phyloP scores from a whole-genome alignment of 2,329 filamentous ascomycete genomes.

The Cercospora brassicicola region DNA sequence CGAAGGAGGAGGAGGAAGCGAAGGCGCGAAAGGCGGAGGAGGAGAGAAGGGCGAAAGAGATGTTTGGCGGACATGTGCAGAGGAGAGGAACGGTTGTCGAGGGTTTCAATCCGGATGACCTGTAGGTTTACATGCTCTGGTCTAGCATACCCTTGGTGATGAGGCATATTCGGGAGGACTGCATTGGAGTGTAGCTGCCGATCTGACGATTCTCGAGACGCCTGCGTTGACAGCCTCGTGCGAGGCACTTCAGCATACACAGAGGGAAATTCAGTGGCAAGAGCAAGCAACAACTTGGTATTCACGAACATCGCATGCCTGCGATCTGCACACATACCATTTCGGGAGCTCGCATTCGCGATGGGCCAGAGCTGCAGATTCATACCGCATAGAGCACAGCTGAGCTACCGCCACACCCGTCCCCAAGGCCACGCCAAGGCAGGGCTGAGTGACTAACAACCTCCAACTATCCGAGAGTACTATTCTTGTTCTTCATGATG shows the following conservation, averaged over 20 bases:
- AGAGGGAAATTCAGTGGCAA: background rate
- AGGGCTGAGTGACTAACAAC: background rate
- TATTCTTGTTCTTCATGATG: background rate
- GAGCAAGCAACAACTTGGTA: background rate
- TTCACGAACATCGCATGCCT: background rate
- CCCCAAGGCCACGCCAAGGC: background rate
- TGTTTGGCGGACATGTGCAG: slow-evolving; percentile 18
- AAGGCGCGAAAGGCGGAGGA: slow-evolving; percentile 37
- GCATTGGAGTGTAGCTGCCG: background rate
- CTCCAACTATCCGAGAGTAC: background rate
- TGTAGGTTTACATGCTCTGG: slow-evolving; percentile 11
- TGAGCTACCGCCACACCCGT: background rate
- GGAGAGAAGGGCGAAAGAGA: slow-evolving; percentile 18
- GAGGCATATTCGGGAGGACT: background rate
- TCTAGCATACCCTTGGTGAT: background rate
- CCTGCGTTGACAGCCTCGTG: background rate
- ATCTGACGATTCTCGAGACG: background rate
- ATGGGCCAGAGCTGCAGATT: background rate
- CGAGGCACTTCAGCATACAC: background rate
- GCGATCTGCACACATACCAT: background rate
- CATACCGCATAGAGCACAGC: background rate
- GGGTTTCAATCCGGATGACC: slow-evolving; percentile 41
- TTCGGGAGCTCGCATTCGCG: background rate
- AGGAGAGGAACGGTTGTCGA: slow-evolving; percentile 30
- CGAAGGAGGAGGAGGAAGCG: slow-evolving; percentile 44